These are phyloP conservation scores for Panicum hallii DNA, from an alignment of 202 grass and related monocot species.

Conservation along the genomic window DNA sequence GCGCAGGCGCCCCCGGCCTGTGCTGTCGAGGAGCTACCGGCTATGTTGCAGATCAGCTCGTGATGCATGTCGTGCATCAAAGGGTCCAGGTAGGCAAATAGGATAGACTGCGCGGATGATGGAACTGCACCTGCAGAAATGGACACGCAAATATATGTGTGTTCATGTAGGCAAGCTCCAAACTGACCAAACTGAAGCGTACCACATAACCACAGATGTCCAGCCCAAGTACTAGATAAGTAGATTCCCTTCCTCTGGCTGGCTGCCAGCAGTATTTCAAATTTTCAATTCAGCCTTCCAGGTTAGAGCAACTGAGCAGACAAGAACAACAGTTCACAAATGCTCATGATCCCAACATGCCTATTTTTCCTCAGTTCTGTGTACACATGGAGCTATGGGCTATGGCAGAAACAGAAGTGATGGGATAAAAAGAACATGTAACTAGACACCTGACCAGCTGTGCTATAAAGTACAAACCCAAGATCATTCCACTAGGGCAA, in stretches of 20 bases:
- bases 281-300: not conserved
- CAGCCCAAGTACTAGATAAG: not conserved
- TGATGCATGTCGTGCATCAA: not conserved
- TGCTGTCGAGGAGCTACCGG: not conserved
- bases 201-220: not conserved
- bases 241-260: not conserved
- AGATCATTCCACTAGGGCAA: not conserved
- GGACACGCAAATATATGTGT: not conserved
- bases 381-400: not conserved
- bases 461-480: not conserved
- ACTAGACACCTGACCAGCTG: conserved; percentile 7
- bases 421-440: not conserved
- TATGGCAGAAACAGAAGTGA: not conserved
- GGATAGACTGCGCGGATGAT: not conserved
- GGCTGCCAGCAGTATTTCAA: not conserved
- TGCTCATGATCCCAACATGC: not conserved
- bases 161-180: not conserved
- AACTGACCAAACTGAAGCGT: not conserved
- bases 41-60: not conserved
- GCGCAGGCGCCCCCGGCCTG: not conserved
- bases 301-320: not conserved
- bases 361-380: not conserved
- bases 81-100: not conserved
- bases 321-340: conserved; percentile 3
- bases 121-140: not conserved